phyloP scores from a whole-genome alignment of 2,329 filamentous ascomycete species.

The Juglanconis oblonga region DNA sequence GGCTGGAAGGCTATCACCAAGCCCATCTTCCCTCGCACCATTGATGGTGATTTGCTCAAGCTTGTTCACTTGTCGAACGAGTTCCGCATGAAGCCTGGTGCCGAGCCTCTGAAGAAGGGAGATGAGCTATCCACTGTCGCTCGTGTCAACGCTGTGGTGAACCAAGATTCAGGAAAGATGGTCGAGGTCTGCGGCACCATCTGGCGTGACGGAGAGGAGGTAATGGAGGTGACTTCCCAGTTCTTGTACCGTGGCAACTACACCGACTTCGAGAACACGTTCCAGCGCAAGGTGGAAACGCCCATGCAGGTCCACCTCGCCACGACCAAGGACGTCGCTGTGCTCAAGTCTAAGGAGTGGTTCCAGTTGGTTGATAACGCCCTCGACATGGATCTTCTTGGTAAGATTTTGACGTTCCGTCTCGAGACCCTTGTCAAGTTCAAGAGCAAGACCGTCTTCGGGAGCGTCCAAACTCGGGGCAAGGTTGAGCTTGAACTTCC shows the following conservation, averaged over 20 bases:
- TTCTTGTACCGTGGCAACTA: slow-evolving; percentile 95
- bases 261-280: slow-evolving; percentile 94
- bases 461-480: slow-evolving; percentile 85
- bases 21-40: slow-evolving; percentile 95
- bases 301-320: slow-evolving; percentile 89
- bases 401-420: slow-evolving; percentile 93
- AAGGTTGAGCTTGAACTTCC: slow-evolving; percentile 92
- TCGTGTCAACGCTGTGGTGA: slow-evolving; percentile 95
- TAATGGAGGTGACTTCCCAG: slow-evolving; percentile 98
- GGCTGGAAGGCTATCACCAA: slow-evolving; percentile 99
- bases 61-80: slow-evolving; percentile 95
- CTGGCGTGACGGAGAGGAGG: slow-evolving; percentile 72
- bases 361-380: slow-evolving; percentile 73
- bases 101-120: slow-evolving; percentile 91
- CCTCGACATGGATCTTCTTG: slow-evolving; percentile 79
- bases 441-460: slow-evolving; percentile 93
- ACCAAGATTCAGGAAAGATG: slow-evolving; percentile 98
- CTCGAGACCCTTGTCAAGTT: slow-evolving; percentile 87
- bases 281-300: slow-evolving; percentile 95
- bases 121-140: slow-evolving; percentile 90
- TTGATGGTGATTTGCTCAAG: slow-evolving; percentile 94
- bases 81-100: slow-evolving; percentile 97
- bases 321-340: slow-evolving; percentile 86
- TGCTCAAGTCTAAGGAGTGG: slow-evolving; percentile 96
- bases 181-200: slow-evolving; percentile 99